Conservation (phyloP, 768 basidiomycete species). For the Rhodotorula babjevae region DNA sequence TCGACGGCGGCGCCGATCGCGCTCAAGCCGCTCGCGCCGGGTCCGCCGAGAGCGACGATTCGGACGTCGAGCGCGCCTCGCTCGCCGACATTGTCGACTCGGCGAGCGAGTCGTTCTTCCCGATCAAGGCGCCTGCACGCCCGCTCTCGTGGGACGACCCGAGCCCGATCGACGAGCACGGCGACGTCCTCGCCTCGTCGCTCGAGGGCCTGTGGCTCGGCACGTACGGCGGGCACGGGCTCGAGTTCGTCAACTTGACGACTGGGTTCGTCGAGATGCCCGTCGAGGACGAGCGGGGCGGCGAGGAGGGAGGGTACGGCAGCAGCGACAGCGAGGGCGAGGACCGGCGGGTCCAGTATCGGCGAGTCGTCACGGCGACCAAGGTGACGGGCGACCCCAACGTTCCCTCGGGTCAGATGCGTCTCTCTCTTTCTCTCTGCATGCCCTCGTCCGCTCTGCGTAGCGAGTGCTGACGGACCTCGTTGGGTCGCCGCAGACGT, state of each 20-base stretch:
- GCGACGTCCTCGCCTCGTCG: conserved; percentile 6
- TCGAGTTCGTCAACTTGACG: conserved; percentile 33
- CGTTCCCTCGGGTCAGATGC: conserved; percentile 31
- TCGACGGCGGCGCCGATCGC: too few relatives aligned
- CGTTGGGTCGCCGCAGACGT: not conserved
- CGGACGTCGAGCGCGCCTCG: not conserved
- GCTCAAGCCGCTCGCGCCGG: not conserved
- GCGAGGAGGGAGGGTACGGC: not conserved
- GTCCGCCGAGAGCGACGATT: not conserved
- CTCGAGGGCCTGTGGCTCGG: conserved; percentile 38
- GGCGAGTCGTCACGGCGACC: conserved; percentile 19
- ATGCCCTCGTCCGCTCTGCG: too few relatives aligned
- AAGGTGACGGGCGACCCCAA: conserved; percentile 37
- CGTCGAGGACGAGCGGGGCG: not conserved
- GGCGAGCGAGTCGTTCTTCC: conserved; percentile 26
- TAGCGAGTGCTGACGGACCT: not conserved
- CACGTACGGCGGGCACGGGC: conserved; percentile 33
- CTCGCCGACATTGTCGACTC: conserved; percentile 21
- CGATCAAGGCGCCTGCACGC: conserved; percentile 21
- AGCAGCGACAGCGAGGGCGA: not conserved
- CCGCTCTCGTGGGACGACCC: not conserved
- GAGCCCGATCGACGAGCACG: not conserved
- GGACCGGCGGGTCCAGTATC: not conserved
- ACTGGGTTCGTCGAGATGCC: conserved; percentile 2
- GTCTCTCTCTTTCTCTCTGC: not conserved